Evolutionary conservation across 2,329 filamentous ascomycete genomes (phyloP), one percentile per base, ranked within the genome.

Genomic region (Botryotinia globosa): DNA sequence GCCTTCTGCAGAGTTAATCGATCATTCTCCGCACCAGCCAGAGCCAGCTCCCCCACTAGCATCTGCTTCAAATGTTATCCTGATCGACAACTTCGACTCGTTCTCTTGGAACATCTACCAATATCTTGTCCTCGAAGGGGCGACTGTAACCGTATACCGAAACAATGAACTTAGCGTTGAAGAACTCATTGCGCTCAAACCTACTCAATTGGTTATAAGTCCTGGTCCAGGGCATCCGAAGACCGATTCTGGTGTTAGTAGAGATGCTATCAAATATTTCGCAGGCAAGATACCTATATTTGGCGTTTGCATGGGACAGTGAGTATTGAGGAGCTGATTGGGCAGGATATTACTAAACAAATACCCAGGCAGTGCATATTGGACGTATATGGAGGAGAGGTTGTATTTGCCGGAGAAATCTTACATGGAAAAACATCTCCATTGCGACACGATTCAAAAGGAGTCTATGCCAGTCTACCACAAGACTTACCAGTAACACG

Each of bases 41-140:
- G 88, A 91, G 75, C 91, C 92, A 69, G 90, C 91, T 44, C 85
- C 90, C 69, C 90, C 90, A 51, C 86, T 98, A 70, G 82, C 91
- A 37, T 94, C 90, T 68, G 96, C 96, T 39, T 92, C 92, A 73
- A 98, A 98, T 83, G 87, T 99, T 73, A 88, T 99, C 75, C 87
- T 99, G 76, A 98, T 99, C 79, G 96, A 99, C 86, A 99, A 99
- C 84, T 99, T 98, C 83, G 96, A 99, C 83, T 98, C 96, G 5
- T 99, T 99, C 82, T 98, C 95, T 73, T 99, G 94, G 94, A 99
- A 99, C 81, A 94, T 99, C 73, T 99, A 98, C 82, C 97, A 99
- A 83, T 99, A 99, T 80, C 89, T 99, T 1, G 92, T 95, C 10
- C 90, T 99, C n/a, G 96, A 98, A 82, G 96, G 96, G 45, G 96